Percentiles rank a stretch among this genome's conserved stretches.
Evolutionary conservation across 2,329 filamentous ascomycete species (phyloP).

Genomic region (Aureobasidium subglaciale): DNA sequence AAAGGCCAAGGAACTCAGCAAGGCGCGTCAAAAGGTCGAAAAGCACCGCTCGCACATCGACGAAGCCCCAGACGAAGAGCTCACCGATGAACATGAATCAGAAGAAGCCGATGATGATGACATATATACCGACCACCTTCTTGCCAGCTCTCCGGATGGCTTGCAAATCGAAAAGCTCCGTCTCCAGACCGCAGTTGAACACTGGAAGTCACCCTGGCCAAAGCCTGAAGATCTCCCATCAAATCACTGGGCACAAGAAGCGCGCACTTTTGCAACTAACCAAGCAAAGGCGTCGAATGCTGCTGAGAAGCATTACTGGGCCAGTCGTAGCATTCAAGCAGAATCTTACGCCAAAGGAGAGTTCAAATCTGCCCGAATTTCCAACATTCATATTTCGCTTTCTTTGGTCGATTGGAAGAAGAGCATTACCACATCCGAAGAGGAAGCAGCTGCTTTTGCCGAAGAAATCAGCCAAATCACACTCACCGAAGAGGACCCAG

Average conservation of each 20-base stretch:
- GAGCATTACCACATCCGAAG: neutral
- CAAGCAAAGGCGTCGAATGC: neutral
- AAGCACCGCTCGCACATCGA: neutral
- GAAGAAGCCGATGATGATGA: neutral
- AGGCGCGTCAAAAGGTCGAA: neutral
- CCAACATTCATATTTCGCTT: neutral
- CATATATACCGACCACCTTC: neutral
- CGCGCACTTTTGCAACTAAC: neutral
- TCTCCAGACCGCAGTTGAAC: neutral
- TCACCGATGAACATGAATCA: neutral
- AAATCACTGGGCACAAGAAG: neutral
- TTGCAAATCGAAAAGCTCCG: neutral
- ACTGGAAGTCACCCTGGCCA: neutral
- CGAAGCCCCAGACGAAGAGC: neutral
- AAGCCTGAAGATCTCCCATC: neutral
- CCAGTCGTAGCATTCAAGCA: conserved; percentile 2
- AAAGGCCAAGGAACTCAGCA: neutral
- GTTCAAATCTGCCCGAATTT: neutral
- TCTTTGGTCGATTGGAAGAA: neutral
- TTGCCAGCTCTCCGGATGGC: neutral
- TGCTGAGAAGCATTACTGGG: conserved; percentile 2
- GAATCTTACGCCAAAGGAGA: neutral
- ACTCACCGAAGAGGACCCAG: conserved; percentile 3
- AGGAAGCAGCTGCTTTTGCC: neutral
- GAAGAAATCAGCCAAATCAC: conserved; percentile 4